A percentile compares a stretch with the other conserved stretches of the same genome.
Evolutionary conservation across 768 basidiomycete species (phyloP).

Genomic region (Pleurotus tuber-regium): DNA sequence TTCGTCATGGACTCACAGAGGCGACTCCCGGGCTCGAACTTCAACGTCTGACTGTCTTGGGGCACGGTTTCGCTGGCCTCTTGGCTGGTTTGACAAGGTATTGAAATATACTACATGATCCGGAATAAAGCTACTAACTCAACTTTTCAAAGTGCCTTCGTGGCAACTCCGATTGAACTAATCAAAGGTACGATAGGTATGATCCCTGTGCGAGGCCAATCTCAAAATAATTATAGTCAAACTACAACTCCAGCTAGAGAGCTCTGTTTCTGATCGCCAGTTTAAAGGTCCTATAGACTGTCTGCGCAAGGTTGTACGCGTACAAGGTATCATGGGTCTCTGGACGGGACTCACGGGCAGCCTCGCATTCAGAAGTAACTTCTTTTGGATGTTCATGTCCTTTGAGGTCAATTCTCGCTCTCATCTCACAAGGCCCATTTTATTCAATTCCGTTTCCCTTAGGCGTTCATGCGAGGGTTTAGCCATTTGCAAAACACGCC

Average conservation of each 20-base stretch:
- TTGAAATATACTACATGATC: too few species aligned
- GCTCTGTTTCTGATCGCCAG: conserved; percentile 45
- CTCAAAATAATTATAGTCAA: too few species aligned
- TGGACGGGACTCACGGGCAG: conserved; percentile 79
- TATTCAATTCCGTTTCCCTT: conserved; percentile 19
- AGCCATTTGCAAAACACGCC: conserved; percentile 52
- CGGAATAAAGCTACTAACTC: conserved; percentile 9
- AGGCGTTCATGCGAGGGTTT: conserved; percentile 64
- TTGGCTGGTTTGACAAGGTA: conserved; percentile 72
- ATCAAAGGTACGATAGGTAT: conserved; percentile 65
- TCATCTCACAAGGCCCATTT: conserved; percentile 6
- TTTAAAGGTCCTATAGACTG: conserved; percentile 69
- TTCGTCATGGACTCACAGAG: conserved; percentile 54
- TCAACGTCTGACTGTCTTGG: conserved; percentile 57
- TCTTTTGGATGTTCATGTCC: conserved; percentile 77
- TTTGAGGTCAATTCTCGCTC: conserved; percentile 46
- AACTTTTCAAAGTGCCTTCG: conserved; percentile 45
- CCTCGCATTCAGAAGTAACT: conserved; percentile 69
- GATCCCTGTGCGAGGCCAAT: too few species aligned
- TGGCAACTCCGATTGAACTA: conserved; percentile 78
- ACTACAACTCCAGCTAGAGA: conserved; percentile 65
- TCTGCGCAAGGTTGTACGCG: conserved; percentile 56
- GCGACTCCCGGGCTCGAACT: conserved; percentile 37
- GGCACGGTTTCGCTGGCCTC: conserved; percentile 65
- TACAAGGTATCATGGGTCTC: conserved; percentile 63